Percentiles rank a stretch among this genome's conserved stretches.
Evolutionary conservation across 345 rosid species (phyloP).

Genomic region (Litchi chinensis): DNA sequence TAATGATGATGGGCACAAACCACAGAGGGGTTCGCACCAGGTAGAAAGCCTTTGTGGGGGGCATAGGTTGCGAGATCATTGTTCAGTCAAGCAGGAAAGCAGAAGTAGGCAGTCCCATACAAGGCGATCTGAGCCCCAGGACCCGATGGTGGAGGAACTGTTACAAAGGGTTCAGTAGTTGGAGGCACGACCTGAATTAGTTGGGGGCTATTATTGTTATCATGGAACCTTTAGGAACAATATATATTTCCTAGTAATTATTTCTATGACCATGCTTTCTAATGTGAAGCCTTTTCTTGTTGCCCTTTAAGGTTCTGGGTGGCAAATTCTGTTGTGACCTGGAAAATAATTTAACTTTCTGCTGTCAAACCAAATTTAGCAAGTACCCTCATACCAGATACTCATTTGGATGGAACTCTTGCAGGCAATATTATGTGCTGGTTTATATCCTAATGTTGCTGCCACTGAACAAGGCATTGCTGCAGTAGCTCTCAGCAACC

Average conservation of each 20-base stretch:
- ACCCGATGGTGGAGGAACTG: too few species aligned
- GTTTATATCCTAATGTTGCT: constrained; percentile 85
- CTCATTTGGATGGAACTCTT: constrained; percentile 26
- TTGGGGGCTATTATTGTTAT: neutral
- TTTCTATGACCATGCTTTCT: neutral
- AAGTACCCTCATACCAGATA: constrained; percentile 15
- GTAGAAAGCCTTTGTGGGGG: too few species aligned
- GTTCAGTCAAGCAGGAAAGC: too few species aligned
- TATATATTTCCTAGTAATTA: neutral
- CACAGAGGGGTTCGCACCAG: too few species aligned
- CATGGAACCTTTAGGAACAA: neutral
- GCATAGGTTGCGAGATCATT: too few species aligned
- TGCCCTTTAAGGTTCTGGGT: neutral
- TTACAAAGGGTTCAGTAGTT: too few species aligned
- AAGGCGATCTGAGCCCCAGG: too few species aligned
- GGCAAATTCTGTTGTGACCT: neutral
- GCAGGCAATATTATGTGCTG: constrained; percentile 95
- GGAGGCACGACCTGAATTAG: neutral
- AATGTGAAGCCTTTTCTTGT: neutral
- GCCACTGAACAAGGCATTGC: constrained; percentile 77
- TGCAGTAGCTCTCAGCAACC: constrained; percentile 53
- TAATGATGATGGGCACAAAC: too few species aligned
- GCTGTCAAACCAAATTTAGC: neutral
- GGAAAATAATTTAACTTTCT: neutral
- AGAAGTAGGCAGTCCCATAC: too few species aligned